Evolutionary conservation across 192 early-diverging fungal genomes (phyloP).

Genomic region (Backusella morwellensis): DNA sequence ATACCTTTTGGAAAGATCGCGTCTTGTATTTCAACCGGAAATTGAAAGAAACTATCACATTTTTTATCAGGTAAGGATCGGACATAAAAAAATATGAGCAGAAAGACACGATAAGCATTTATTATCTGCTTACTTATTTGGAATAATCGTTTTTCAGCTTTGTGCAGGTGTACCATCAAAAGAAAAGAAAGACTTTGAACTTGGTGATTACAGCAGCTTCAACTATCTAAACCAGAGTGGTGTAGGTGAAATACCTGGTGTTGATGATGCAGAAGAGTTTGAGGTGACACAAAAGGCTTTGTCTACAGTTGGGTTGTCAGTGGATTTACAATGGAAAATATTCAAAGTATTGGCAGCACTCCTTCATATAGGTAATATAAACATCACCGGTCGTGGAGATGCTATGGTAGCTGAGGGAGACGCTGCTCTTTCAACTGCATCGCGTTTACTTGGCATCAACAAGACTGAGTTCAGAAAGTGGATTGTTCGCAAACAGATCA

Average conservation of each 20-base stretch:
- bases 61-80: constrained; percentile 80
- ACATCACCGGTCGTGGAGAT: constrained; percentile 68
- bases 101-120: not conserved
- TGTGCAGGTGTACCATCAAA: constrained; percentile 84
- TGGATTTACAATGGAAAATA: constrained; percentile 81
- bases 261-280: constrained; percentile 94
- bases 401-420: constrained; percentile 80
- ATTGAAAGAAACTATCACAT: constrained; percentile 98
- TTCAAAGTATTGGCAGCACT: constrained; percentile 90
- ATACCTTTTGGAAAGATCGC: constrained; percentile 94
- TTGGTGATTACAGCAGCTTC: constrained; percentile 71
- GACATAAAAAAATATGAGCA: not conserved
- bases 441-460: constrained; percentile 76
- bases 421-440: constrained; percentile 61
- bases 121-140: not conserved
- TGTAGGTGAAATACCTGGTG: constrained; percentile 71
- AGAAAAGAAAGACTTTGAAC: constrained; percentile 76
- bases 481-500: constrained; percentile 95
- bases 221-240: constrained; percentile 89
- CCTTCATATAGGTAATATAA: constrained; percentile 96
- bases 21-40: constrained; percentile 91
- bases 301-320: constrained; percentile 82
- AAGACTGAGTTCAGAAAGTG: constrained; percentile 87
- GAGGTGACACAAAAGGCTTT: constrained; percentile 82
- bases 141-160: constrained; percentile 42